Evolutionary conservation across 495 filamentous ascomycete species (phyloP), one percentile per base, ranked within the genome.

Genomic region (Hypoxylon cercidicola): DNA sequence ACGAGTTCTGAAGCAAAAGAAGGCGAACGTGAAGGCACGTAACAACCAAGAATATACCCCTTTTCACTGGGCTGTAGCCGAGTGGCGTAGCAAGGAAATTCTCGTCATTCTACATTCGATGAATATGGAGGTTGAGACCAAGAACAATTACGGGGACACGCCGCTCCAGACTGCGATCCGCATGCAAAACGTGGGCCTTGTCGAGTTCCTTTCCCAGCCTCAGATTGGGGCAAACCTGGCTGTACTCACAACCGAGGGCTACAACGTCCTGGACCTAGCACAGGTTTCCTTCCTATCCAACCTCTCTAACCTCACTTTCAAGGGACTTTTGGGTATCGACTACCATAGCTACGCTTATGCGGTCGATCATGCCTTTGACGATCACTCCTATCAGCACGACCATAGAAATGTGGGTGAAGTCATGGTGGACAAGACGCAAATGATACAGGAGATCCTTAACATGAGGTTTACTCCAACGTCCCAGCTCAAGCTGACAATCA

Each of bases 101-200:
- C 41, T 45, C 41, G 4, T 45, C 41, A 23, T 45, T 23, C 41
- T 45, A 19, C 15, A 45, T 7, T 45, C 41, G 3, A 7, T 45
- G 7, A 19, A 18, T 23, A 23, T 4, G 16, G 15, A 18, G 15
- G 10, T 45, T 8, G 41, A 45, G 41, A 45, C 2, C 18, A 45
- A 23, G 19, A 23, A 45, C 18, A 12, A 20, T 2, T 8, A 7
- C 3, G 18, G 41, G 41, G 8, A 45, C 10, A 45, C 41, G 19
- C 41, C 41, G 15, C 41, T 45, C 15, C 41, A 45, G 41, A 45
- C 41, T 12, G 41, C 41, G 5, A 23, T 45, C 41, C 41, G 15
- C 12, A 10, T 45, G 2, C 41, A 45, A 23, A 45, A 45, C 18
- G 41, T 45, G n/a, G 41, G 41, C 16, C 41, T 45, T 16, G 41